phyloP scores from a whole-genome alignment of 352 stramenopile genomes.

The Globisporangium alternatum region DNA sequence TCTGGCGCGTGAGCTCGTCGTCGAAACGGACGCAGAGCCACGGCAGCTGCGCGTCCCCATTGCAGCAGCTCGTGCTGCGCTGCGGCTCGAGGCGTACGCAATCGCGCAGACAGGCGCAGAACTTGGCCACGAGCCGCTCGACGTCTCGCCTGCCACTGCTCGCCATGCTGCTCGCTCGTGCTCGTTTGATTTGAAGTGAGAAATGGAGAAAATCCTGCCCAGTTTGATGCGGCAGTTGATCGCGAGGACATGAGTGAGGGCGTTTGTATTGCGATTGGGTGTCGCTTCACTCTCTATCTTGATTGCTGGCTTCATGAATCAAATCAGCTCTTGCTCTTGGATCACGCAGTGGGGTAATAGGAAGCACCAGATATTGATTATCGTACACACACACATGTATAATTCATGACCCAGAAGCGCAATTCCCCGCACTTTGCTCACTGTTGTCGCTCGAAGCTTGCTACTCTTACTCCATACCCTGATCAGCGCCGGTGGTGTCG shows the following conservation, averaged over 20 bases:
- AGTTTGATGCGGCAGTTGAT: slow-evolving; percentile 8
- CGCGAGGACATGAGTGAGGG: background rate
- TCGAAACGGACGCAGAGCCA: slow-evolving; percentile 20
- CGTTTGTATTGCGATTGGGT: background rate
- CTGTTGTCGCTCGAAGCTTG: background rate
- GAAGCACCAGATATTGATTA: background rate
- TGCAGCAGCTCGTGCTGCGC: background rate
- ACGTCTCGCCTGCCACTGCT: slow-evolving; percentile 4
- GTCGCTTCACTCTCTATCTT: slow-evolving; percentile 2
- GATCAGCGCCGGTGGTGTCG: background rate
- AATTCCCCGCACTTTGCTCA: background rate
- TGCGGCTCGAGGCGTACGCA: slow-evolving; percentile 18
- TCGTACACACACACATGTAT: background rate
- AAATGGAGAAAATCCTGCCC: background rate
- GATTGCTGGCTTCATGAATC: background rate
- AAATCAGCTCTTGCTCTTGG: background rate
- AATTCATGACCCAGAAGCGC: background rate
- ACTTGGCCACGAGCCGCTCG: slow-evolving; percentile 18
- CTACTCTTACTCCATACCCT: slow-evolving; percentile 25
- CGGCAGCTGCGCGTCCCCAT: slow-evolving; percentile 1
- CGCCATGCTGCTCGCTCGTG: slow-evolving; percentile 7
- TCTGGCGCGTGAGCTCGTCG: slow-evolving; percentile 1
- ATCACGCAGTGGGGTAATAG: background rate
- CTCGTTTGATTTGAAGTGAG: background rate
- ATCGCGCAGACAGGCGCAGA: slow-evolving; percentile 19